phyloP scores from a whole-genome alignment of 306 rosid species.

The Acacia acuminata region DNA sequence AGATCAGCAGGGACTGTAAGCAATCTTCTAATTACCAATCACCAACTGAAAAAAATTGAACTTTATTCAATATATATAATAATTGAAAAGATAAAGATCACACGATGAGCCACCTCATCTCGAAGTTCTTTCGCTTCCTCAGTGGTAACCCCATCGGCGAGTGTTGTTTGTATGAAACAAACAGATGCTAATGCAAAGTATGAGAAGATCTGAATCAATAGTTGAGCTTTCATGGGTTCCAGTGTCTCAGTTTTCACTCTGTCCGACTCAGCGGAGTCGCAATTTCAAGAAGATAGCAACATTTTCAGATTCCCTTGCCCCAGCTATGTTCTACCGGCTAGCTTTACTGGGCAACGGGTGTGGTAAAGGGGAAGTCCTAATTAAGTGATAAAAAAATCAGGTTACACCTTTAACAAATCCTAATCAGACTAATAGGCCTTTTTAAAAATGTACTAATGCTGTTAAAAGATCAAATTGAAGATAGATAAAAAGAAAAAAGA shows the following conservation, averaged over 20 bases:
- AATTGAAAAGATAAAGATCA: neutral
- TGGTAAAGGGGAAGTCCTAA: neutral
- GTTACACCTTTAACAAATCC: no score
- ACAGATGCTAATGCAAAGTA: slow-evolving; percentile 35
- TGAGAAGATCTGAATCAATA: slow-evolving; percentile 41
- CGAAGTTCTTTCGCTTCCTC: slow-evolving; percentile 74
- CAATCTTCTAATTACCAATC: neutral
- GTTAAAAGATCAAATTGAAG: no score
- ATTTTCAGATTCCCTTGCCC: neutral
- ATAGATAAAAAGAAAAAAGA: no score
- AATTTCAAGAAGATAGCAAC: neutral
- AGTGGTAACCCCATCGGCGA: slow-evolving; percentile 66
- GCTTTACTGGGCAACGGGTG: neutral
- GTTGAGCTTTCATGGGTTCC: slow-evolving; percentile 47
- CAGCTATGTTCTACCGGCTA: neutral
- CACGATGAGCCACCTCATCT: slow-evolving; percentile 55
- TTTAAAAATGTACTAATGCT: no score
- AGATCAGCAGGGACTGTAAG: neutral
- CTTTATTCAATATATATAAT: neutral
- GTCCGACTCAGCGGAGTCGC: neutral
- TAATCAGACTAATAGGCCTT: no score
- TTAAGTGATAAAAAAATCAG: no score
- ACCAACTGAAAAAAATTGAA: neutral
- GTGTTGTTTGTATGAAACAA: slow-evolving; percentile 24
- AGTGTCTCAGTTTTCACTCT: neutral